Conservation (phyloP, 2,329 filamentous ascomycete genomes). For the Fusarium humuli region DNA sequence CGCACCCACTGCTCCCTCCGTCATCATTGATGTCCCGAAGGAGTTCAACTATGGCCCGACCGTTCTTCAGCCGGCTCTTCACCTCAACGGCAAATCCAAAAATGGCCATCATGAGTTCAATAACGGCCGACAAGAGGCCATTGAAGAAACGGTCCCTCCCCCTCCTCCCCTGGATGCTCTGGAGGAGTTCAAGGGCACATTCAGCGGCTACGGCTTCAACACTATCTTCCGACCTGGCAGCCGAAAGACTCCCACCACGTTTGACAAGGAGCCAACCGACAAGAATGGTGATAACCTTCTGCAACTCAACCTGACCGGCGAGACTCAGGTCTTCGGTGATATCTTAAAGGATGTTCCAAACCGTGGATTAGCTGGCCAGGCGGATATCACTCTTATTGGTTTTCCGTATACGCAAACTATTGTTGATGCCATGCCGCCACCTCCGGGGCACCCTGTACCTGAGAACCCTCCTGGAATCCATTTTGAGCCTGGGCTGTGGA, state of each 20-base stretch:
- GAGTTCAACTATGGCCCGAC: background rate
- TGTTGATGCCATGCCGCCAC: background rate
- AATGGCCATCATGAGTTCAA: background rate
- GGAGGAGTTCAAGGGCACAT: background rate
- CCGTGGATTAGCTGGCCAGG: background rate
- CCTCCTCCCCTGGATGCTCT: background rate
- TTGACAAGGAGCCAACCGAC: background rate
- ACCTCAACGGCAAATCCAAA: background rate
- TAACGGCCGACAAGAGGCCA: background rate
- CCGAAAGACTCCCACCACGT: background rate
- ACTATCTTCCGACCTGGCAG: background rate
- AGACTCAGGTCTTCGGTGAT: background rate
- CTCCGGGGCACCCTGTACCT: background rate
- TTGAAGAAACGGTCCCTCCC: background rate
- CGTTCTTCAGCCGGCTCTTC: background rate
- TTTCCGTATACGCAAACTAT: background rate
- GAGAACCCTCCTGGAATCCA: background rate
- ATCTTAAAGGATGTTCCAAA: background rate
- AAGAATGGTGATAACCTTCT: background rate
- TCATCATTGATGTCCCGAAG: background rate
- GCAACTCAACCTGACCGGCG: background rate
- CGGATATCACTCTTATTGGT: background rate
- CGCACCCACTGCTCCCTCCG: background rate
- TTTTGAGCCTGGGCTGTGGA: conserved; percentile 1
- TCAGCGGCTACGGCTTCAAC: background rate